Percentiles rank a stretch among this genome's conserved stretches.
phyloP scores from a whole-genome alignment of 768 basidiomycete species.

The Russula sp. region DNA sequence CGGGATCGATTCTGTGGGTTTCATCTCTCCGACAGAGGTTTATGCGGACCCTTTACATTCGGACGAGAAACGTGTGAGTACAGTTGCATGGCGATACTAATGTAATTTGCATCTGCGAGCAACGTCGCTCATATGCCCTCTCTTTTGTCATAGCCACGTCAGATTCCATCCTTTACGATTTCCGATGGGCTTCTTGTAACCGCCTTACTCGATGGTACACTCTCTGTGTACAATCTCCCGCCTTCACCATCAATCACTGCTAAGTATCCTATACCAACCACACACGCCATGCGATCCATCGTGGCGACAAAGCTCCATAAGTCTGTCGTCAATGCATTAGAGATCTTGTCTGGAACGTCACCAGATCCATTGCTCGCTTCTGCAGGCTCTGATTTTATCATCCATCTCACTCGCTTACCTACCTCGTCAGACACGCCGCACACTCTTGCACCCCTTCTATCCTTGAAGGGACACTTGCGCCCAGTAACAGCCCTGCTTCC shows the following conservation, averaged over 20 bases:
- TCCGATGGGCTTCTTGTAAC: slow-evolving; percentile 16
- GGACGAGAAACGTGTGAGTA: slow-evolving; percentile 19
- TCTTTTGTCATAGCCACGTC: slow-evolving; percentile 14
- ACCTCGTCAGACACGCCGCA: neutral
- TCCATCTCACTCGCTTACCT: slow-evolving; percentile 15
- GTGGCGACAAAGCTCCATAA: slow-evolving; percentile 14
- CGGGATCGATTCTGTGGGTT: slow-evolving; percentile 13
- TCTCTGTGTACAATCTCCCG: slow-evolving; percentile 16
- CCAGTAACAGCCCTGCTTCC: slow-evolving; percentile 14
- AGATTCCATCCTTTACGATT: slow-evolving; percentile 18
- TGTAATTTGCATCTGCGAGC: neutral
- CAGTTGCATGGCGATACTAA: neutral
- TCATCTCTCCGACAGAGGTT: slow-evolving; percentile 14
- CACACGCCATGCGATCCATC: neutral
- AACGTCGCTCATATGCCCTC: neutral
- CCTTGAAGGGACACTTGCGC: slow-evolving; percentile 16
- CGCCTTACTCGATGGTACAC: slow-evolving; percentile 18
- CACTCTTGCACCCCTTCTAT: slow-evolving; percentile 6
- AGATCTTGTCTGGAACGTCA: slow-evolving; percentile 7
- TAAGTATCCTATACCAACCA: slow-evolving; percentile 8
- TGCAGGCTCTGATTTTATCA: slow-evolving; percentile 19
- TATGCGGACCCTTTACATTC: slow-evolving; percentile 20
- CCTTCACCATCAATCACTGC: neutral
- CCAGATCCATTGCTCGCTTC: slow-evolving; percentile 13
- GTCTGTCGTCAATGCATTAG: slow-evolving; percentile 18